Evolutionary conservation across 2,329 filamentous ascomycete species (phyloP), one percentile per base, ranked within the genome.

Genomic region (Ophiosphaerella herpotricha): DNA sequence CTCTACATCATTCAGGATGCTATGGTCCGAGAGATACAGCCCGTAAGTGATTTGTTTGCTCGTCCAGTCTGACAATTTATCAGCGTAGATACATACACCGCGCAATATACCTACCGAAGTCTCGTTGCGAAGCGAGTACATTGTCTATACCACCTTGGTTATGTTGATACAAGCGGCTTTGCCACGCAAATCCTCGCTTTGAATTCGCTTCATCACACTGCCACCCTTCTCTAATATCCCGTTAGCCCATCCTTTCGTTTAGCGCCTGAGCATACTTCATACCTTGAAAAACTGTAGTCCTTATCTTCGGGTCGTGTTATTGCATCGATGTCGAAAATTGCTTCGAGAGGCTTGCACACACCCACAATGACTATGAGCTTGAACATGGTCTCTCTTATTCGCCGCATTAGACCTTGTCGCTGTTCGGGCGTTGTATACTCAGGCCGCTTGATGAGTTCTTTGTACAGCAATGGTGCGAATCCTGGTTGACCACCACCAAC

Each of bases 311-410:
- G 75, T 23, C 65, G 68, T 56, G 85, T 82, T 8, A 81, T 63
- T 13, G 75, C 72, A 48, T 70, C 74, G 45, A 86, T 84, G n/a
- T 78, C 74, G 7, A 85, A 74, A 37, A 86, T 80, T 1, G 82
- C 79, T 58, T 86, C 83, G 4, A 87, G 68, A 7, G 84, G 83
- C 61, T 85, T 86, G 67, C 82, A 85, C 0, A 87, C 82, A 0
- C 85, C 85, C 13, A 85, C 77, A 2, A 87, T 73, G 11, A 60
- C 54, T 2, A 84, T 75, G n/a, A 77, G 71, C 68, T 87, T 86
- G 50, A 88, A 67, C 11, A 87, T 72, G 0, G 78, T 78, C 67
- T 87, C 85, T 37, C 85, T 78, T 2, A 85, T 59, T 2, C 81
- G 72, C 2, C 78, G 76, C 46, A 84, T 72, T 7, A 85, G 71